Evolutionary conservation across 2,329 filamentous ascomycete genomes (phyloP).

Genomic region (Chaetomium globosum): DNA sequence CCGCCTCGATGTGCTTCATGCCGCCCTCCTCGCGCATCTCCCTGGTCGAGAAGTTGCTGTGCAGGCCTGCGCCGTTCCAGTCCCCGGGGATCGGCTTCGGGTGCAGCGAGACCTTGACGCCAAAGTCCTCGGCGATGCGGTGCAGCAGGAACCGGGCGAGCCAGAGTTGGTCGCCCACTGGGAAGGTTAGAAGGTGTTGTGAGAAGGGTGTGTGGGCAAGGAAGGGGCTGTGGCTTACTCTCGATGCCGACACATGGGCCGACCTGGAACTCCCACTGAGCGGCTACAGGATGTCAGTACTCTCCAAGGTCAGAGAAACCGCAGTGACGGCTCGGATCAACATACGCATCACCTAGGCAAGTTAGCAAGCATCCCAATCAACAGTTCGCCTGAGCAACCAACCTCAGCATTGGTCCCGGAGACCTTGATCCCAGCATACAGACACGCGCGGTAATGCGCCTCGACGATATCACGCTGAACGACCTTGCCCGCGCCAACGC

Average conservation of each 20-base stretch:
- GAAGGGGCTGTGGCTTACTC: conserved; percentile 55
- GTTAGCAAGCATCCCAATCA: conserved; percentile 10
- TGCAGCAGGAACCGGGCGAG: conserved; percentile 84
- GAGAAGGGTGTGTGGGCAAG: background rate
- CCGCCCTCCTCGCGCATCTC: conserved; percentile 88
- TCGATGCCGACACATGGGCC: conserved; percentile 85
- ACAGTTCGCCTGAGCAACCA: background rate
- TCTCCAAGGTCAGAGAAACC: background rate
- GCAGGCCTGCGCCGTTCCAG: conserved; percentile 95
- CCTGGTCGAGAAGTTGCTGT: conserved; percentile 90
- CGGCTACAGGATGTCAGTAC: conserved; percentile 42
- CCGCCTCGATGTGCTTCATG: conserved; percentile 90
- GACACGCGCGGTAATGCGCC: conserved; percentile 71
- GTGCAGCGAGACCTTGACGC: conserved; percentile 90
- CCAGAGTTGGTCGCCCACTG: conserved; percentile 96
- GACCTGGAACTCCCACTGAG: conserved; percentile 97
- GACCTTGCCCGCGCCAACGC: conserved; percentile 95
- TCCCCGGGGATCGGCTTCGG: conserved; percentile 93
- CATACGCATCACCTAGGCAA: conserved; percentile 49
- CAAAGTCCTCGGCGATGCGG: conserved; percentile 87
- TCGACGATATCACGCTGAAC: conserved; percentile 98
- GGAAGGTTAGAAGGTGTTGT: background rate
- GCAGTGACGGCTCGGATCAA: background rate
- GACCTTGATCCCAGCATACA: conserved; percentile 89
- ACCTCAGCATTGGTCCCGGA: conserved; percentile 99